phyloP scores from a whole-genome alignment of 2,329 filamentous ascomycete genomes.

The Diaporthe citrichinensis region DNA sequence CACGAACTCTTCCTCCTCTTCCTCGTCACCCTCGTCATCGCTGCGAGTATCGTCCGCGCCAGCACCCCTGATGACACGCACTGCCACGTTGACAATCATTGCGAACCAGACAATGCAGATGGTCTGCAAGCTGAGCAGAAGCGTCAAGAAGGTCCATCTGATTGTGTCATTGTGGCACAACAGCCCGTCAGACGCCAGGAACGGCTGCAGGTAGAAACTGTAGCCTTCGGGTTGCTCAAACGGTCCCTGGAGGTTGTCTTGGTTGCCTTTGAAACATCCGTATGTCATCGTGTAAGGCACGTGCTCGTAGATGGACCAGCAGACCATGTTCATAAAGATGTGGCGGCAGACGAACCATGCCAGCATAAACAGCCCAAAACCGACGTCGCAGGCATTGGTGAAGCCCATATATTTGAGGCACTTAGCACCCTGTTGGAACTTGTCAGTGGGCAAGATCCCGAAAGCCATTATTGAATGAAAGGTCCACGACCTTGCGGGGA shows the following conservation, averaged over 20 bases:
- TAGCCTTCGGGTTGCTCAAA: conserved; percentile 63
- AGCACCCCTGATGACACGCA: conserved; percentile 82
- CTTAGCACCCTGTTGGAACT: conserved; percentile 79
- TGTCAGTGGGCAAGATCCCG: conserved; percentile 36
- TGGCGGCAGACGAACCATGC: conserved; percentile 90
- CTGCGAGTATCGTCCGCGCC: conserved; percentile 89
- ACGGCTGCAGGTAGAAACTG: conserved; percentile 79
- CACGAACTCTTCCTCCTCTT: conserved; percentile 67
- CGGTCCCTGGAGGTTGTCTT: conserved; percentile 68
- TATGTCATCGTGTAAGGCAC: conserved; percentile 72
- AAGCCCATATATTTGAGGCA: conserved; percentile 91
- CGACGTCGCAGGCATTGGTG: conserved; percentile 81
- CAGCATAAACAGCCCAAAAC: conserved; percentile 88
- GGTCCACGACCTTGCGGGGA: not conserved
- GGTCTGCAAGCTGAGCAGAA: conserved; percentile 83
- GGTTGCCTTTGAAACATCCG: conserved; percentile 79
- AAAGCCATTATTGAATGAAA: not conserved
- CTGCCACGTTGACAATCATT: conserved; percentile 88
- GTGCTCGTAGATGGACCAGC: conserved; percentile 84
- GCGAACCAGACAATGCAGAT: conserved; percentile 89
- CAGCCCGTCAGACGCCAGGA: conserved; percentile 77
- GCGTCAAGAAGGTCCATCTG: conserved; percentile 81
- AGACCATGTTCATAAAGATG: conserved; percentile 81
- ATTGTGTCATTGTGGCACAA: conserved; percentile 86
- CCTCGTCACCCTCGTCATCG: conserved; percentile 84